These are phyloP conservation scores for Cryptococcus jaspeensis DNA, from an alignment of 1,284 basidiomycete genomes.

Conservation along the genomic window DNA sequence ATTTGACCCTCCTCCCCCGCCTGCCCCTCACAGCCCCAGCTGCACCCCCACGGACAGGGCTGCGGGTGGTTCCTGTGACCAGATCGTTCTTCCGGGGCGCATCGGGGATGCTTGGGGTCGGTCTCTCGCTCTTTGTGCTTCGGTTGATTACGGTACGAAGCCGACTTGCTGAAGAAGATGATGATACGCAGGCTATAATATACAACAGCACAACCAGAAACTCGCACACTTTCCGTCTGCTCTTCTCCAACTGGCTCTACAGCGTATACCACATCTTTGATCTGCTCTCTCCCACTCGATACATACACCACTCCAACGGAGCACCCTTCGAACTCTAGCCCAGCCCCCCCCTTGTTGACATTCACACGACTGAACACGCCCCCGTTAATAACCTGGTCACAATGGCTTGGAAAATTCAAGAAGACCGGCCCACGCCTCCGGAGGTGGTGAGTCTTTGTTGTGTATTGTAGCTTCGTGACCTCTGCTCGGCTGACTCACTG, in stretches of 20 bases:
- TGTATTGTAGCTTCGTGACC: not conserved
- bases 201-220: too few relatives aligned
- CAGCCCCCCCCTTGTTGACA: not conserved
- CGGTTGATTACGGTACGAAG: too few relatives aligned
- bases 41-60: too few relatives aligned
- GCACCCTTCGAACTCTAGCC: not conserved
- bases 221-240: too few relatives aligned
- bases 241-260: not conserved
- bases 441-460: slow-evolving; percentile 1
- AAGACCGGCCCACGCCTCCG: slow-evolving; percentile 4
- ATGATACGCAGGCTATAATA: too few relatives aligned
- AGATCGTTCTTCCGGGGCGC: too few relatives aligned
- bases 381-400: not conserved
- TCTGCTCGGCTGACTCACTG: not conserved
- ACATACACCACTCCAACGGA: not conserved
- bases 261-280: not conserved
- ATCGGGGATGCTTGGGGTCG: too few relatives aligned
- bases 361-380: not conserved
- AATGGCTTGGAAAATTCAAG: slow-evolving; percentile 7
- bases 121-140: too few relatives aligned
- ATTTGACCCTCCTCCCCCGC: too few relatives aligned
- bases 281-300: not conserved
- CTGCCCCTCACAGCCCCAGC: too few relatives aligned
- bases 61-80: too few relatives aligned
- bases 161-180: too few relatives aligned